A percentile compares a stretch with the other conserved stretches of the same genome.
Conservation (phyloP, 805 yeast genomes). For the Brettanomyces nanus region DNA sequence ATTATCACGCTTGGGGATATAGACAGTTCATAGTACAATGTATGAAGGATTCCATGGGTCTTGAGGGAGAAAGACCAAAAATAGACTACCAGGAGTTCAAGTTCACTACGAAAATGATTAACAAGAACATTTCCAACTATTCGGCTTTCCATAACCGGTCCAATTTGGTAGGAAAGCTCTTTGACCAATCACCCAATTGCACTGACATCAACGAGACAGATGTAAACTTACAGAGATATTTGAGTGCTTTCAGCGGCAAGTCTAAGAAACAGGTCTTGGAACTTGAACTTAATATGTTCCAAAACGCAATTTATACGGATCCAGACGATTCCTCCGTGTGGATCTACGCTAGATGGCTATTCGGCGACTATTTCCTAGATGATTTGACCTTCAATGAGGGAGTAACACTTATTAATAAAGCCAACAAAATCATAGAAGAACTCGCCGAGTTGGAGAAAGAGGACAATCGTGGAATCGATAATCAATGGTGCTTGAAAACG, state of each 20-base stretch:
- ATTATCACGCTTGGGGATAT: conserved; percentile 95
- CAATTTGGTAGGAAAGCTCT: conserved; percentile 51
- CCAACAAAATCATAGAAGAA: conserved; percentile 45
- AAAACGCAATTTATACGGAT: conserved; percentile 84
- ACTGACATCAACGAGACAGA: conserved; percentile 7
- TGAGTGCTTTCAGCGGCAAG: conserved; percentile 12
- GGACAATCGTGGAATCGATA: conserved; percentile 47
- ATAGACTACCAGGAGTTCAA: conserved; percentile 49
- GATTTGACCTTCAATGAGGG: conserved; percentile 26
- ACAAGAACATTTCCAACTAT: conserved; percentile 79
- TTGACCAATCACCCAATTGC: conserved; percentile 18
- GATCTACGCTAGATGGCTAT: conserved; percentile 81
- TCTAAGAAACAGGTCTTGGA: conserved; percentile 27
- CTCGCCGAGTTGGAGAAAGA: conserved; percentile 67
- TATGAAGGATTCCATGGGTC: conserved; percentile 13
- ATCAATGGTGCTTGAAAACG: conserved; percentile 70
- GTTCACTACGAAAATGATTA: conserved; percentile 73
- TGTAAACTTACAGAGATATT: conserved; percentile 6
- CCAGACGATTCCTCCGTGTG: conserved; percentile 92
- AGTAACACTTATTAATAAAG: conserved; percentile 32
- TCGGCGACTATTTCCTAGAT: conserved; percentile 35
- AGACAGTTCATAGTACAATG: conserved; percentile 58
- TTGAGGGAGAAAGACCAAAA: conserved; percentile 2
- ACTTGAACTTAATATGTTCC: conserved; percentile 59
- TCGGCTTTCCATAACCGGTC: conserved; percentile 95